Conservation (phyloP, 2,329 filamentous ascomycete genomes). For the Catunica adiposa region DNA sequence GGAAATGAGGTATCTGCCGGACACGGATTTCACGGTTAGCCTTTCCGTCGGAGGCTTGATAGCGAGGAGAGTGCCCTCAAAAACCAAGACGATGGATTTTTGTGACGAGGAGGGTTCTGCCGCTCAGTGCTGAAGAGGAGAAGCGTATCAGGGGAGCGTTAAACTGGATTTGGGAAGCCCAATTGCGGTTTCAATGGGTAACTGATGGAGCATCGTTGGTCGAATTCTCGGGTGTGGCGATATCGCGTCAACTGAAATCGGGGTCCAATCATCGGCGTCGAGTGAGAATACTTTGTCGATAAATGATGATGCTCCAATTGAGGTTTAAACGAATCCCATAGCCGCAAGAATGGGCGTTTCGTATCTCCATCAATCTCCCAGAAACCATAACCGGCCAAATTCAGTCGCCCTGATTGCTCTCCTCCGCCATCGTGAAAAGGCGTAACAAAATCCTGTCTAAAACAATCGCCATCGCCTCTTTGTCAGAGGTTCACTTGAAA, state of each 20-base stretch:
- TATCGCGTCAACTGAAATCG: background rate
- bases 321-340: background rate
- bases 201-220: constrained; percentile 17
- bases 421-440: constrained; percentile 38
- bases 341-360: background rate
- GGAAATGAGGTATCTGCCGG: constrained; percentile 49
- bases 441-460: constrained; percentile 17
- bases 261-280: too few relatives aligned
- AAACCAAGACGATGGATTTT: constrained; percentile 16
- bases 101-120: constrained; percentile 48
- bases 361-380: background rate
- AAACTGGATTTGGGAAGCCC: background rate
- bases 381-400: background rate
- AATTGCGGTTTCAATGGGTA: background rate
- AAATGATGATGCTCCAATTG: too few relatives aligned
- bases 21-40: constrained; percentile 35
- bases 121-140: constrained; percentile 48
- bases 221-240: background rate
- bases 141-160: constrained; percentile 36
- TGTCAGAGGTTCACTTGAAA: constrained; percentile 15
- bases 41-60: constrained; percentile 35
- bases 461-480: constrained; percentile 9
- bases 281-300: too few relatives aligned
- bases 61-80: constrained; percentile 56
- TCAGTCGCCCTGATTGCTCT: constrained; percentile 38